Evolutionary conservation across 2,329 filamentous ascomycete species (phyloP), one percentile per base, ranked within the genome.

Genomic region (Biscogniauxia mediterranea): DNA sequence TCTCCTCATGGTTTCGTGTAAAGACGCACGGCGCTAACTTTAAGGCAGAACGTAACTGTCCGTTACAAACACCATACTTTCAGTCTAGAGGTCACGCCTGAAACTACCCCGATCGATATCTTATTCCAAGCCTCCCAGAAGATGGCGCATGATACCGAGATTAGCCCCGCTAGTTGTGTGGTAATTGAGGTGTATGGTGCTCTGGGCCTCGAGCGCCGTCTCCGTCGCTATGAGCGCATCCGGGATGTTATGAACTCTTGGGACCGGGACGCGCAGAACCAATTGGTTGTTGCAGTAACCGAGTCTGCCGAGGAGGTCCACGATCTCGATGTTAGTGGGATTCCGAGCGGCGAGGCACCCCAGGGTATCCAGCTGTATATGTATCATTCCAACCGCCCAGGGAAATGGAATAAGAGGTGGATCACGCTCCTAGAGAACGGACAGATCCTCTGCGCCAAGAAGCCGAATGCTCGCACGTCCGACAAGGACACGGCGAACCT

Each of bases 231-330:
- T 73, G 94, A 98, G 77, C 87, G 86, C 64, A 84, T 98, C 32
- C 86, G 92, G 62, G 92, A 97, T 70, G 85, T 97, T 21, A 85
- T 97, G 83, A 96, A 96, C 74, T 96, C 93, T 0, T 98, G 94
- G 94, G 91, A 96, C 63, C 81, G 83, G 52, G 93, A 97, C 73
- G 81, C 83, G 2, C 89, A 93, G 68, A 95, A 96, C 70, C 81
- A 84, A 7, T 80, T 98, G 15, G 77, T 90, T 19, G 81, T 97
- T 21, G 78, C 89, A 58, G 81, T 88, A 15, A 80, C 83, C 1
- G 83, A 87, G 46, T 76, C 81, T 1, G 79, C 80, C 5, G 80
- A 83, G n/a, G 79, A 82, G 57, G 79, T 84, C 63, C 73, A 76
- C 6, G 87, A 90, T 59, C 81, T 97, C 6, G 87, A 91, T 23